A percentile compares a stretch with the other conserved stretches of the same genome.
These are phyloP conservation scores for Pichia sp. DNA, from an alignment of 1,139 yeast species.

Conservation along the genomic window DNA sequence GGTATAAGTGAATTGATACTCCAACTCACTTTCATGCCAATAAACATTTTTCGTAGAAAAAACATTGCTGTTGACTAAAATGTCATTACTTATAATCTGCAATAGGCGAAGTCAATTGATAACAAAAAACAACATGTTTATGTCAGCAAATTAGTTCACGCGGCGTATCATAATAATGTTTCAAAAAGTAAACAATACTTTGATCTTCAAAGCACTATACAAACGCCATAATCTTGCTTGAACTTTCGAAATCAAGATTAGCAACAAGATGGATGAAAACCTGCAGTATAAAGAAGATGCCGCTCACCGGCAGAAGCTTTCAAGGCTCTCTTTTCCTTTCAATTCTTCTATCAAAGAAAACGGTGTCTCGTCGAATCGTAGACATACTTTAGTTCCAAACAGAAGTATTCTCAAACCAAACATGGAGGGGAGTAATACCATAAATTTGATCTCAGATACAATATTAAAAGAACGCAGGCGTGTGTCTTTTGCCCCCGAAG, in stretches of 20 bases:
- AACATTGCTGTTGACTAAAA: too few relatives aligned
- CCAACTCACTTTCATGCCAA: too few relatives aligned
- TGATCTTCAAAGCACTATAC: too few relatives aligned
- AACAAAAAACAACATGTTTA: background rate
- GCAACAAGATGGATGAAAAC: background rate
- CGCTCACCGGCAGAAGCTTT: background rate
- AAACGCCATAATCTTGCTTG: background rate
- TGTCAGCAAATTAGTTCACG: background rate
- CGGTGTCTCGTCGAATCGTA: slow-evolving; percentile 24
- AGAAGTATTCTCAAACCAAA: slow-evolving; percentile 36
- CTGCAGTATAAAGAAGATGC: background rate
- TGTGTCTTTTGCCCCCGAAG: slow-evolving; percentile 76
- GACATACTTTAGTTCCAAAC: slow-evolving; percentile 35
- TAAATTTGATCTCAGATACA: slow-evolving; percentile 27
- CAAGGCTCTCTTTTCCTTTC: slow-evolving; percentile 12
- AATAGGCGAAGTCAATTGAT: too few relatives aligned
- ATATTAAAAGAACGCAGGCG: slow-evolving; percentile 38
- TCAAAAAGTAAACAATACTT: background rate
- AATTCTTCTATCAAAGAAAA: background rate
- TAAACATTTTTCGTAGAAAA: too few relatives aligned
- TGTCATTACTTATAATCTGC: too few relatives aligned
- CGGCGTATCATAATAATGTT: background rate
- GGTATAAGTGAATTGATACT: too few relatives aligned
- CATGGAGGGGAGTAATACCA: slow-evolving; percentile 30
- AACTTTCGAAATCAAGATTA: background rate